These are phyloP conservation scores for Colletotrichum cereale DNA, from an alignment of 2,329 filamentous ascomycete genomes.

Conservation along the genomic window DNA sequence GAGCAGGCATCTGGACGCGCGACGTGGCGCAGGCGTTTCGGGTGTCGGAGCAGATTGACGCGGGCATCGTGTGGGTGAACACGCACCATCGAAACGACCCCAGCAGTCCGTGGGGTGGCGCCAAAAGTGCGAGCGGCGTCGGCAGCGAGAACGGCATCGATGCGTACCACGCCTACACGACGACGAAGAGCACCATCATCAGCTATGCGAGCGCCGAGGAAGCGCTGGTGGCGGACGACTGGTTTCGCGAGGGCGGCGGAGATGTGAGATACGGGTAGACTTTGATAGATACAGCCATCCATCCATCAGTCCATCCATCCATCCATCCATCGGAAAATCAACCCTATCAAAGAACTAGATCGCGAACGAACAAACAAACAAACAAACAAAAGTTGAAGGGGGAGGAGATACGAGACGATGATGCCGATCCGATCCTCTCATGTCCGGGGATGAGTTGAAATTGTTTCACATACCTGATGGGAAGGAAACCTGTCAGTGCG, in stretches of 20 bases:
- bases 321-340: background rate
- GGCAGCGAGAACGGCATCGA: constrained; percentile 81
- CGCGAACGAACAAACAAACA: background rate
- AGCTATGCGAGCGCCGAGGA: constrained; percentile 74
- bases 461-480: constrained; percentile 29
- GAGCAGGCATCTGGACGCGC: constrained; percentile 81
- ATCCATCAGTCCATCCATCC: too few species aligned
- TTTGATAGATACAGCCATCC: too few species aligned
- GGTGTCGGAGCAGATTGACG: constrained; percentile 77
- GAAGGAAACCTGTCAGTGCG: constrained; percentile 24
- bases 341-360: background rate
- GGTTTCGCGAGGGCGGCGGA: constrained; percentile 72
- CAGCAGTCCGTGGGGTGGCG: constrained; percentile 77
- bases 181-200: constrained; percentile 75
- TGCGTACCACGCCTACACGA: constrained; percentile 70
- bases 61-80: constrained; percentile 70
- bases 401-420: background rate
- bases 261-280: constrained; percentile 71
- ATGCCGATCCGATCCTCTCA: constrained; percentile 21
- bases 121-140: constrained; percentile 72
- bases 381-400: background rate
- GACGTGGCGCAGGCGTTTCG: constrained; percentile 80
- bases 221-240: constrained; percentile 68
- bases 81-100: constrained; percentile 81
- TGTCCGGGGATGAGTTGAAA: constrained; percentile 34